Conservation (phyloP, 345 rosid species). For the Gossypium stocksii region DNA sequence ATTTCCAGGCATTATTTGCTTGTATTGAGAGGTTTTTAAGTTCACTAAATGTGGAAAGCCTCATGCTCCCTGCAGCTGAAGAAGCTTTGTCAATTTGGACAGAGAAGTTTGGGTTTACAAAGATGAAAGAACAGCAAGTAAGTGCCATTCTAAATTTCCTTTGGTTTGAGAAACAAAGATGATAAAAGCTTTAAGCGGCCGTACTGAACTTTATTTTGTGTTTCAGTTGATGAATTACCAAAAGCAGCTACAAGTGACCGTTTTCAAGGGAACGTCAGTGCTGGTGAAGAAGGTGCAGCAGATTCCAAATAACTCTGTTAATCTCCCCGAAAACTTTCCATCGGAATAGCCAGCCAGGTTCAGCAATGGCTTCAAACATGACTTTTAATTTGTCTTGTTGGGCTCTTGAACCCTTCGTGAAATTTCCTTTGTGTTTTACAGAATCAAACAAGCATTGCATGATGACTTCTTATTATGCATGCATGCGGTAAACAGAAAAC, state of each 20-base stretch:
- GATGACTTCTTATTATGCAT: slow-evolving; percentile 38
- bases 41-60: slow-evolving; percentile 67
- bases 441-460: slow-evolving; percentile 22
- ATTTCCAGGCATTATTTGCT: slow-evolving; percentile 78
- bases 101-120: slow-evolving; percentile 73
- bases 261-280: slow-evolving; percentile 81
- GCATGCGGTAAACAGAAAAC: slow-evolving; percentile 17
- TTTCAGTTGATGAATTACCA: slow-evolving; percentile 61
- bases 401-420: neutral
- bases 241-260: slow-evolving; percentile 61
- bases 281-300: slow-evolving; percentile 68
- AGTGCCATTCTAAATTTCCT: slow-evolving; percentile 22
- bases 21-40: slow-evolving; percentile 71
- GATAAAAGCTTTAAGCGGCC: neutral
- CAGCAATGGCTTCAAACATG: neutral
- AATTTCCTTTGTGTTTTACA: slow-evolving; percentile 5
- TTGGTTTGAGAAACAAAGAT: neutral
- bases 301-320: neutral
- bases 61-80: slow-evolving; percentile 96
- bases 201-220: neutral
- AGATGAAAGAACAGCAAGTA: slow-evolving; percentile 67
- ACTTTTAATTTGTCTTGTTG: neutral
- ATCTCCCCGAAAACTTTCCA: neutral
- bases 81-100: slow-evolving; percentile 95
- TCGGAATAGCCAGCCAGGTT: neutral